Evolutionary conservation across 2,329 filamentous ascomycete genomes (phyloP).

Genomic region (Talaromyces sp.): DNA sequence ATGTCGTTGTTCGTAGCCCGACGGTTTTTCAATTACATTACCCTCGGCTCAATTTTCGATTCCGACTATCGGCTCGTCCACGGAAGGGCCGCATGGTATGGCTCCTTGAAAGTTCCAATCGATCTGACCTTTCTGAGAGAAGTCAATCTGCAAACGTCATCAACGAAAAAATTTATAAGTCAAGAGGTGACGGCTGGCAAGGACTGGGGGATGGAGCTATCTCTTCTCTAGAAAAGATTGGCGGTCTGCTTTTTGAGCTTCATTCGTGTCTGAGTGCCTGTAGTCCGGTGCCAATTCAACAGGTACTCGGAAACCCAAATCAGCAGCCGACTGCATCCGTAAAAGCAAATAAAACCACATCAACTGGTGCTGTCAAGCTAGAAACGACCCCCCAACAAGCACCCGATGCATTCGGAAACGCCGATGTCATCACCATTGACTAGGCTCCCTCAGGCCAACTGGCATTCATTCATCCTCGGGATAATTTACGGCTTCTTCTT

Average conservation of each 20-base stretch:
- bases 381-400: constrained; percentile 3
- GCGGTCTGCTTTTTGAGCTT: constrained; percentile 36
- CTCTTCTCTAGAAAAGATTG: constrained; percentile 35
- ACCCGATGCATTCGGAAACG: constrained; percentile 10
- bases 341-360: not conserved
- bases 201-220: constrained; percentile 44
- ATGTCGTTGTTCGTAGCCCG: constrained; percentile 40
- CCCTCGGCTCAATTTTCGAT: constrained; percentile 34
- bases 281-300: constrained; percentile 14
- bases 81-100: constrained; percentile 36
- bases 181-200: constrained; percentile 43
- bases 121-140: constrained; percentile 17
- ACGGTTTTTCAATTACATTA: constrained; percentile 41
- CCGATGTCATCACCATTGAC: constrained; percentile 44
- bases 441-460: constrained; percentile 15
- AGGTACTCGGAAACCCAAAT: constrained; percentile 8
- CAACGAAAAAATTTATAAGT: constrained; percentile 37
- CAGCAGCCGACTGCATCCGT: constrained; percentile 4
- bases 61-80: constrained; percentile 33
- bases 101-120: constrained; percentile 36
- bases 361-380: not conserved
- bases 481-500: constrained; percentile 7
- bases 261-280: constrained; percentile 32
- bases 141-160: constrained; percentile 28
- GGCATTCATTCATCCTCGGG: constrained; percentile 7